These are phyloP conservation scores for Paecilomyces sp. DNA, from an alignment of 2,329 filamentous ascomycete genomes.

Conservation along the genomic window DNA sequence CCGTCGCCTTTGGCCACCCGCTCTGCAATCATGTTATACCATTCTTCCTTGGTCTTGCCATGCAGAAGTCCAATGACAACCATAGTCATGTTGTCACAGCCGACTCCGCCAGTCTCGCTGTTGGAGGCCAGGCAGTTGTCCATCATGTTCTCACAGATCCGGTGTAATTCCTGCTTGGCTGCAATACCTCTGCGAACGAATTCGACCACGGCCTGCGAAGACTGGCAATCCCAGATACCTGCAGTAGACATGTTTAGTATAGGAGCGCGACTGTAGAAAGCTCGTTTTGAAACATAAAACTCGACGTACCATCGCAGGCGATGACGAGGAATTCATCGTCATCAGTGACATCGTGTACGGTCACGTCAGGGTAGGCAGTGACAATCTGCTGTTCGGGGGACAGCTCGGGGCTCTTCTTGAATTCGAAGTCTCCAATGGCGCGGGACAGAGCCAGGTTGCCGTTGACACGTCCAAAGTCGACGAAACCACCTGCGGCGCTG, in stretches of 20 bases:
- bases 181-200: constrained; percentile 95
- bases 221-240: constrained; percentile 99
- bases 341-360: constrained; percentile 78
- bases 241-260: constrained; percentile 3
- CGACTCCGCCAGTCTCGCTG: constrained; percentile 94
- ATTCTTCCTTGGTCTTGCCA: constrained; percentile 91
- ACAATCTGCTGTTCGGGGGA: constrained; percentile 98
- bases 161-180: constrained; percentile 86
- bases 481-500: constrained; percentile 89
- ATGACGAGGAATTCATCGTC: constrained; percentile 95
- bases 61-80: constrained; percentile 79
- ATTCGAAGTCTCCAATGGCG: constrained; percentile 98
- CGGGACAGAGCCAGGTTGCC: constrained; percentile 94
- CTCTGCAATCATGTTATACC: constrained; percentile 93
- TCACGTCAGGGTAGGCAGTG: constrained; percentile 91
- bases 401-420: constrained; percentile 97
- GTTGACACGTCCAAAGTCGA: constrained; percentile 97
- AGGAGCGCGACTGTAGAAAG: constrained; percentile 2
- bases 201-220: constrained; percentile 92
- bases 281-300: too few relatives aligned
- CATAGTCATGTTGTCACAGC: constrained; percentile 99
- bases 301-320: constrained; percentile 74
- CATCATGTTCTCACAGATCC: constrained; percentile 99
- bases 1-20: constrained; percentile 94
- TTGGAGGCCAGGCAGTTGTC: constrained; percentile 98